Conservation (phyloP, 2,329 filamentous ascomycete genomes). For the Gaeumannomyces sp. region DNA sequence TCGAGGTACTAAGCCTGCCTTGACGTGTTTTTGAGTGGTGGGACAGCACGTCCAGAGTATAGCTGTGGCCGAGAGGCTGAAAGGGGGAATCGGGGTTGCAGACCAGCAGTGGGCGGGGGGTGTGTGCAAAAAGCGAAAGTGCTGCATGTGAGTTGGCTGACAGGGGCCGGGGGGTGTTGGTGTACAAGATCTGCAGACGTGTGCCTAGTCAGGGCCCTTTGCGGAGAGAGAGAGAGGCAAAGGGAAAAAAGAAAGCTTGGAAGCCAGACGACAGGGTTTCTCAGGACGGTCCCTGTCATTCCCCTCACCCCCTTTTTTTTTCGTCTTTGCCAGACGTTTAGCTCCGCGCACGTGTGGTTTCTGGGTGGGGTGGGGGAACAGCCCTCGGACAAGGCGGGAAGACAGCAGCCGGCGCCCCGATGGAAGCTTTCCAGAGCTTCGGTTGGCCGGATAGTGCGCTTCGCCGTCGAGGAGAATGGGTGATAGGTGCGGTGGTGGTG, state of each 20-base stretch:
- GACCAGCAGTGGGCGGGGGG: not conserved
- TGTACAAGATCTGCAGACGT: constrained; percentile 4
- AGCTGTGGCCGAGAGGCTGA: not conserved
- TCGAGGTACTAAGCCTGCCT: too few species aligned
- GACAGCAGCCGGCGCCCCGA: too few species aligned
- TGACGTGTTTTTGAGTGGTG: too few species aligned
- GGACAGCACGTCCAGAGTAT: not conserved
- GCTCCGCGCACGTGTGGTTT: too few species aligned
- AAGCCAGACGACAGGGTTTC: not conserved
- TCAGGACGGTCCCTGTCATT: not conserved
- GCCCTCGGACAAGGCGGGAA: too few species aligned
- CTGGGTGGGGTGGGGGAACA: too few species aligned
- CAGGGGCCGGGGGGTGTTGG: constrained; percentile 2
- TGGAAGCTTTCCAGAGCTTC: too few species aligned
- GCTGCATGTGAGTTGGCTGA: not conserved
- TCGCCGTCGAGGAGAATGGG: too few species aligned
- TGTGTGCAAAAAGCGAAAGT: not conserved
- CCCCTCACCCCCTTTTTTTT: too few species aligned
- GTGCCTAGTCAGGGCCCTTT: constrained; percentile 6
- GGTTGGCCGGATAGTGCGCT: too few species aligned
- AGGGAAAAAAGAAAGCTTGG: constrained; percentile 2
- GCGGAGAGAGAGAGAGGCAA: not conserved
- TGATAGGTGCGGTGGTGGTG: too few species aligned
- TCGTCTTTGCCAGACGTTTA: too few species aligned
- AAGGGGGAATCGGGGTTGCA: constrained; percentile 3